Conservation (phyloP, 345 rosid species). For the Dovyalis caffra region DNA sequence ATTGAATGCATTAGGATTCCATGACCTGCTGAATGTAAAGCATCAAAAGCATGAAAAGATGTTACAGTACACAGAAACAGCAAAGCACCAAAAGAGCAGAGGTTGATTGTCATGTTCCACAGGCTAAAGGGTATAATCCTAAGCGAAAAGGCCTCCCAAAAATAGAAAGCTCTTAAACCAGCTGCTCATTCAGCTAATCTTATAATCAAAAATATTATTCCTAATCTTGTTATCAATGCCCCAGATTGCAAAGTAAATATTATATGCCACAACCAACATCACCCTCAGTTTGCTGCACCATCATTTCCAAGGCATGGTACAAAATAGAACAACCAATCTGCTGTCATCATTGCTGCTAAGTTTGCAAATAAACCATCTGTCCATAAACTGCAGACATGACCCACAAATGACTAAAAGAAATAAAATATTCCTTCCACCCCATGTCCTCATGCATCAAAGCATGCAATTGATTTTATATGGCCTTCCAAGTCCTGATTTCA, state of each 20-base stretch:
- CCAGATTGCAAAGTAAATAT: too few relatives aligned
- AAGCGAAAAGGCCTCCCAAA: background rate
- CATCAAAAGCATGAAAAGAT: background rate
- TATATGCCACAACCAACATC: background rate
- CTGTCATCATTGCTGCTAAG: background rate
- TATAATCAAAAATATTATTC: background rate
- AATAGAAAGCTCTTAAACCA: background rate
- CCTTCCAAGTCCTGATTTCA: too few relatives aligned
- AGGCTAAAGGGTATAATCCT: background rate
- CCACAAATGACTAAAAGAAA: too few relatives aligned
- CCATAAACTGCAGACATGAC: background rate
- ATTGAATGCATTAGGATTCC: background rate
- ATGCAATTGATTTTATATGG: too few relatives aligned
- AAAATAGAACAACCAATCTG: background rate
- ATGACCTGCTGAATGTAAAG: background rate
- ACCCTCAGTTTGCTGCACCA: background rate
- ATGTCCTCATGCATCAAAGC: too few relatives aligned
- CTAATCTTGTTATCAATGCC: background rate
- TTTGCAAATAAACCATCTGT: background rate
- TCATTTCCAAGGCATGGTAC: background rate
- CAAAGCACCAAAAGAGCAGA: background rate
- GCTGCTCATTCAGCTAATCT: background rate
- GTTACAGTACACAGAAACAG: background rate
- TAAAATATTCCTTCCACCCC: too few relatives aligned
- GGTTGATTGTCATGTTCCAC: too few relatives aligned